Evolutionary conservation across 139 green algal species (phyloP), one percentile per base, ranked within the genome.

Genomic region (Chlamydomonas applanata): DNA sequence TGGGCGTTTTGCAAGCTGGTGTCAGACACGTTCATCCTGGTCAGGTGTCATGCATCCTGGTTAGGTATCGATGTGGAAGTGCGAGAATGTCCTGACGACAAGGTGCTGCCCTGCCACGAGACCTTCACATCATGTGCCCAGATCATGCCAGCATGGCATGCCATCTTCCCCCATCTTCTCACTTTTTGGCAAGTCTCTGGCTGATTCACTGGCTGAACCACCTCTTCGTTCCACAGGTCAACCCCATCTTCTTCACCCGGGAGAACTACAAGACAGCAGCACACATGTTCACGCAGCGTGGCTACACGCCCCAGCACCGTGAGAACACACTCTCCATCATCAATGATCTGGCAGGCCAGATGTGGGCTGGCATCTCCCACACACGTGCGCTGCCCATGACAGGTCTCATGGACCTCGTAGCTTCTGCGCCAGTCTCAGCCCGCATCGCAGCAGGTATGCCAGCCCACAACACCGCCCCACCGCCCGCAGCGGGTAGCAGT

Each of bases 261-360:
- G 88, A 89, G 78, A 76, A 91, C 69, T 91, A 87, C 76, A 92
- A 92, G 78, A 75, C 73, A 2, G 79, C 82, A 11, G 69, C 75
- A 22, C 85, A 85, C 71, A 46, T 46, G 3, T 66, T 86, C 68
- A 71, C 61, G 0, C 36, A 83, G 44, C 52, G 16, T 0, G 74
- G 79, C n/a, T 77, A 33, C 59, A 77, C 72, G 46, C 59, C 72
- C 25, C 25, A 62, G 40, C 72, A 77, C 59, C 60, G 44, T 22
- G 64, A 57, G 40, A 49, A 22, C 36, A 71, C 22, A 44, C 0
- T 64, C 29, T 56, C n/a, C 44, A 13, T 35, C 24, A 32, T 66
- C 3, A n/a, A 78, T 53, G 45, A 33, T 32, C 53, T 83, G 20
- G 49, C 64, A n/a, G 44, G 60, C 36, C 77, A 86, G 34, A 78